Base-by-base conservation (phyloP, 2,329 filamentous ascomycete species). In the Talaromyces marneffei region DNA sequence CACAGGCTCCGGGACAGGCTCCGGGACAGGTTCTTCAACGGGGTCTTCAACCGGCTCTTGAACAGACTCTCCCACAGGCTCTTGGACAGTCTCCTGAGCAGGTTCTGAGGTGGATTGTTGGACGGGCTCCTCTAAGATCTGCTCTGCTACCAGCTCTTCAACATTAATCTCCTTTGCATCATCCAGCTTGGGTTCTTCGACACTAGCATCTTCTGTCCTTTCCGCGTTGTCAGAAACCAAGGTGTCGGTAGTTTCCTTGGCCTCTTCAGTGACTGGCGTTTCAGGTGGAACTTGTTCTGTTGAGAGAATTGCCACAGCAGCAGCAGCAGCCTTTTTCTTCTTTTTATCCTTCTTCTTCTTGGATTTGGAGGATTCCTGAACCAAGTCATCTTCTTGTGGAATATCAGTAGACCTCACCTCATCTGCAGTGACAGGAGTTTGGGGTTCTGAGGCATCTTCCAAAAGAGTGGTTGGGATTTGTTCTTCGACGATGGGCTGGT, bases 291-390 rank as follows among this genome's bases (percentile, higher is more conserved):
- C 40, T 7, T 53, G 7, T 10, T 23, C 37, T 18, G 7, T 10
- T 8, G 33, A 1, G 5, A 33, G 27, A 42, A 12, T 8, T 1
- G 31, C 31, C 2, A 33, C 52, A n/a, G 20, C 20, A 16, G 52
- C 14, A 4, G 35, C 23, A 2, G 40, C 31, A 3, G 20, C 40
- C 18, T 53, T 44, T 59, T 73, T 73, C 60, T 70, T 71, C 63
- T 79, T 78, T 68, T 78, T 77, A 9, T 68, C 77, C 68, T 71
- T 73, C 12, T 66, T 65, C 46, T 70, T 71, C 46, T 71, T 69
- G 14, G 64, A 65, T 48, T 66, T 70, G 2, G 66, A 35, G 25
- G 39, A 33, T 29, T 62, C 48, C 10, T 33, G 50, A n/a, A 27
- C 20, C 27, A 6, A 23, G 7, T 44, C 44, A 33, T 62, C 44